phyloP scores from a whole-genome alignment of 2,329 filamentous ascomycete genomes.

The Dothidotthia symphoricarpi region DNA sequence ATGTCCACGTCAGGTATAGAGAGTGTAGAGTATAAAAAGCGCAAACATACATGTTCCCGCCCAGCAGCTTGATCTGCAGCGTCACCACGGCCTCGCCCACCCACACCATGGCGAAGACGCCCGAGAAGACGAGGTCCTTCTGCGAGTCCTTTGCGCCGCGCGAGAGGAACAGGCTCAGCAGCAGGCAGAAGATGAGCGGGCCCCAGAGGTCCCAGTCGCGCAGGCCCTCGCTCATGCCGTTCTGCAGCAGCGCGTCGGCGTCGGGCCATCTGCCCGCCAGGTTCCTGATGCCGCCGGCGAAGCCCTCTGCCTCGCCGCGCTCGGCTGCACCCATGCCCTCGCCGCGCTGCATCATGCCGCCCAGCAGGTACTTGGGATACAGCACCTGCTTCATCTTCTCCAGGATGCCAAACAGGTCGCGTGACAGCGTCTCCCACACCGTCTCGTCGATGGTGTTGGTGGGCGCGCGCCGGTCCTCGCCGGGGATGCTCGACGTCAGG shows the following conservation, averaged over 20 bases:
- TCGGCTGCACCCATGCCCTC: slow-evolving; percentile 60
- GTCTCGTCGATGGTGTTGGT: slow-evolving; percentile 95
- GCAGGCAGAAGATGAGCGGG: slow-evolving; percentile 87
- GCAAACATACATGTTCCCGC: slow-evolving; percentile 85
- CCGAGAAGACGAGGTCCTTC: slow-evolving; percentile 86
- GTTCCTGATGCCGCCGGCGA: slow-evolving; percentile 51
- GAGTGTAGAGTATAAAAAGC: no score
- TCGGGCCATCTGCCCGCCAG: slow-evolving; percentile 65
- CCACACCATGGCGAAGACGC: slow-evolving; percentile 96
- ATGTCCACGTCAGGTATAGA: no score
- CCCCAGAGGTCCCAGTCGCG: slow-evolving; percentile 99
- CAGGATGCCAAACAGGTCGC: slow-evolving; percentile 91
- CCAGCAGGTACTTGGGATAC: slow-evolving; percentile 89
- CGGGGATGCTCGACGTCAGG: slow-evolving; percentile 83
- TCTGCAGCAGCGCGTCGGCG: slow-evolving; percentile 64
- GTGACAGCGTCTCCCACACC: slow-evolving; percentile 94
- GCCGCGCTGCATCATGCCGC: slow-evolving; percentile 59
- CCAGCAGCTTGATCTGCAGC: slow-evolving; percentile 93
- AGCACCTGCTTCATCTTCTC: slow-evolving; percentile 97
- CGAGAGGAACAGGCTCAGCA: slow-evolving; percentile 84
- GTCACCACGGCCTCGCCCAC: slow-evolving; percentile 95
- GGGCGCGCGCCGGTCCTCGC: slow-evolving; percentile 86
- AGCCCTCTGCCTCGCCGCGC: slow-evolving; percentile 51
- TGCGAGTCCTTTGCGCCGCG: slow-evolving; percentile 76
- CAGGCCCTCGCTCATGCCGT: slow-evolving; percentile 81